phyloP scores from a whole-genome alignment of 257 asterid genomes.

The Solanum infundibuliforme region DNA sequence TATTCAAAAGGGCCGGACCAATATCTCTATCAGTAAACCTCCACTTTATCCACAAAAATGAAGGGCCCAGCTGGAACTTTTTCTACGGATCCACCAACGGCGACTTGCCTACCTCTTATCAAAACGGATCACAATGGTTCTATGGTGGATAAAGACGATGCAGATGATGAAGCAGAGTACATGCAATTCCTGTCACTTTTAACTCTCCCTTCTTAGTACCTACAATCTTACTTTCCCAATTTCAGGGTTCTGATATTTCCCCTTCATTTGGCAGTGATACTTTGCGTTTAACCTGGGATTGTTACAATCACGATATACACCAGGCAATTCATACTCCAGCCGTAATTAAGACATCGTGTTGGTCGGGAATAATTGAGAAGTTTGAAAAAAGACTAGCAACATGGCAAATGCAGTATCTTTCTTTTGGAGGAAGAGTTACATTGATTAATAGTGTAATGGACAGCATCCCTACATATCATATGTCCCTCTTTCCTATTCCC shows the following conservation, averaged over 20 bases:
- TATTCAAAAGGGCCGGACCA: background rate
- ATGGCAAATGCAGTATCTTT: too few species aligned
- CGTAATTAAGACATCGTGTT: background rate
- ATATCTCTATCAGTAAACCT: background rate
- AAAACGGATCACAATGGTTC: background rate
- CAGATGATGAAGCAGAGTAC: background rate
- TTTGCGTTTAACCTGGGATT: background rate
- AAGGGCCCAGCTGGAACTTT: background rate
- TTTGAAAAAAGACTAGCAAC: too few species aligned
- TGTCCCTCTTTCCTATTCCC: too few species aligned
- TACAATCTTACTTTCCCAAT: background rate
- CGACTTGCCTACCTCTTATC: background rate
- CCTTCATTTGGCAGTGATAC: background rate
- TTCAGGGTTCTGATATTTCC: background rate
- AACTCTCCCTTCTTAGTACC: background rate
- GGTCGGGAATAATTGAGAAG: too few species aligned
- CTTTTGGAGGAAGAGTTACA: too few species aligned
- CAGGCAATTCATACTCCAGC: background rate
- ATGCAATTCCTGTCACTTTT: background rate
- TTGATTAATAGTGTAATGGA: too few species aligned
- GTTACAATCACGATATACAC: background rate
- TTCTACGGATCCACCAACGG: background rate
- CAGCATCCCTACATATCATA: too few species aligned
- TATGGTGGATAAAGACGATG: background rate
- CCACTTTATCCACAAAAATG: background rate